These are phyloP conservation scores for Jackrogersella minutella DNA, from an alignment of 495 filamentous ascomycete genomes.

Conservation along the genomic window DNA sequence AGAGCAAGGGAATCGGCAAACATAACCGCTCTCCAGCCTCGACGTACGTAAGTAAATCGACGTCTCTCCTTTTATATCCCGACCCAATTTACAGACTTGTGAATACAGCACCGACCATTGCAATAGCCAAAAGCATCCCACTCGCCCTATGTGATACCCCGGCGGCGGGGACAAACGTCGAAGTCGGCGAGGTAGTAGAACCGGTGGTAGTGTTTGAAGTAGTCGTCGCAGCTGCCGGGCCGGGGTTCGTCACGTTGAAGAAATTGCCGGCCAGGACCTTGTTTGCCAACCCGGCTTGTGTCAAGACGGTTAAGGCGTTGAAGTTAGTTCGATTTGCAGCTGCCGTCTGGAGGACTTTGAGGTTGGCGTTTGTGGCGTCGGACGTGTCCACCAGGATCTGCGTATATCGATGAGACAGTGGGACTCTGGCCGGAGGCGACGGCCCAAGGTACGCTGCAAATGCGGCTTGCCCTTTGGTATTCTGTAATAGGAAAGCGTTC, in stretches of 20 bases:
- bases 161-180: constrained; percentile 19
- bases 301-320: constrained; percentile 41
- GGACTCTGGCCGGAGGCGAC: constrained; percentile 50
- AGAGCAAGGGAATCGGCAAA: constrained; percentile 23
- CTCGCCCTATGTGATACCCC: constrained; percentile 32
- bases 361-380: constrained; percentile 31
- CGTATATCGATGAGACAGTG: constrained; percentile 54
- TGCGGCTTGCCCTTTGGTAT: constrained; percentile 36
- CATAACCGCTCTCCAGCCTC: not conserved
- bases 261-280: constrained; percentile 54
- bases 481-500: constrained; percentile 47
- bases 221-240: constrained; percentile 35
- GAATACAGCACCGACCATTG: constrained; percentile 31
- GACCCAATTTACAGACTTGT: constrained; percentile 34
- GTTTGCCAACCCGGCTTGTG: constrained; percentile 42
- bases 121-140: constrained; percentile 29
- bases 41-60: constrained; percentile 11
- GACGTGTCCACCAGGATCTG: constrained; percentile 53
- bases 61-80: constrained; percentile 10
- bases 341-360: constrained; percentile 41
- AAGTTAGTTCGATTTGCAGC: constrained; percentile 46
- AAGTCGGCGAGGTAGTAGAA: constrained; percentile 7
- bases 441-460: constrained; percentile 48
- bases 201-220: constrained; percentile 32
- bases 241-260: constrained; percentile 55